phyloP scores from a whole-genome alignment of 257 asterid genomes.

The Thymus quinquecostatus region DNA sequence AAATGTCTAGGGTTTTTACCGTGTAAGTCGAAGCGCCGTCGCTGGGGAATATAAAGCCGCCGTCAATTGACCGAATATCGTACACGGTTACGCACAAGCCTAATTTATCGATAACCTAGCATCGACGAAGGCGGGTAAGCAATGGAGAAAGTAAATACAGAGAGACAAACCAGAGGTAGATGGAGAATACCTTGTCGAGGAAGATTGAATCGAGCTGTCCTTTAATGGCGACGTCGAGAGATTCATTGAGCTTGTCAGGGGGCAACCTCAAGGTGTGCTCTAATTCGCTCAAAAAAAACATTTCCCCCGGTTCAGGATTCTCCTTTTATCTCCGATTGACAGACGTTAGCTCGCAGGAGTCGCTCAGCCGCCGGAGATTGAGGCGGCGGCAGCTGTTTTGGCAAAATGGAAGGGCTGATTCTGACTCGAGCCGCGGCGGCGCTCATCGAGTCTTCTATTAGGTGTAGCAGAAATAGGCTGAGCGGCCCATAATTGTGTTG shows the following conservation, averaged over 20 bases:
- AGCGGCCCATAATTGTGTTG: neutral
- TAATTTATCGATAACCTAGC: conserved; percentile 64
- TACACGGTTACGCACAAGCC: conserved; percentile 78
- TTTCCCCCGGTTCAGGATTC: neutral
- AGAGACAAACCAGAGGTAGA: neutral
- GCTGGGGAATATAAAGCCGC: conserved; percentile 74
- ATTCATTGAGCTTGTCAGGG: conserved; percentile 55
- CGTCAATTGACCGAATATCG: conserved; percentile 71
- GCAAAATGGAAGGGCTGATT: neutral
- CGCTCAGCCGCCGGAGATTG: conserved; percentile 5
- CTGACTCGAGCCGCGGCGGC: neutral
- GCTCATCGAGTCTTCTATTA: neutral
- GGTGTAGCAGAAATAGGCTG: neutral
- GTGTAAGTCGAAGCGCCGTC: conserved; percentile 91
- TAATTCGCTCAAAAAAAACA: conserved; percentile 77
- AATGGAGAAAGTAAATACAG: neutral
- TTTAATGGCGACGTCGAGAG: conserved; percentile 73
- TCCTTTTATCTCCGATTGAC: neutral
- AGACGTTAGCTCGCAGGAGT: neutral
- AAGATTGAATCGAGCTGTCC: conserved; percentile 73
- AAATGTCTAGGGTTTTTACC: conserved; percentile 41
- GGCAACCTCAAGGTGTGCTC: conserved; percentile 74
- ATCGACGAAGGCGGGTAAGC: conserved; percentile 8
- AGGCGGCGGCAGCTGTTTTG: neutral
- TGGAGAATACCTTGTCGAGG: conserved; percentile 65